Percentiles rank a stretch among this genome's conserved stretches.
Conservation (phyloP, 495 filamentous ascomycete species). For the Penicillium egyptiacum region DNA sequence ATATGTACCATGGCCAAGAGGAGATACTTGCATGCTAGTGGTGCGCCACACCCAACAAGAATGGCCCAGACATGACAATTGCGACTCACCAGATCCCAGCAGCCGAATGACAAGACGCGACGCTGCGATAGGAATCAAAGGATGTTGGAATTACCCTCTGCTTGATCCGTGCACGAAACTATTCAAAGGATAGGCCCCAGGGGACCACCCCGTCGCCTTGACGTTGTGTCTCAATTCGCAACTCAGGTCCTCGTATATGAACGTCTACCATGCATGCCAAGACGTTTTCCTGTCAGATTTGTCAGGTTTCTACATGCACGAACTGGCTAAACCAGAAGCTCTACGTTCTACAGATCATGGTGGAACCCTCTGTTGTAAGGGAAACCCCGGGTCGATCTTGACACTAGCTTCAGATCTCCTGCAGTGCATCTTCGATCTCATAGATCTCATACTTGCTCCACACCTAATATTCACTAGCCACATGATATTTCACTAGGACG, state of each 20-base stretch:
- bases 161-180: conserved; percentile 31
- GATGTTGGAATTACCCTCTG: conserved; percentile 8
- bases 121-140: neutral
- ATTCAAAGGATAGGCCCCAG: conserved; percentile 18
- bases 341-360: neutral
- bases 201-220: neutral
- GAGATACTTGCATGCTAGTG: conserved; percentile 14
- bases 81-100: conserved; percentile 14
- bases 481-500: neutral
- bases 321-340: conserved; percentile 17
- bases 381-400: conserved; percentile 19
- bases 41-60: conserved; percentile 8
- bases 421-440: conserved; percentile 22
- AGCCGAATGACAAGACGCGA: neutral
- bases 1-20: neutral
- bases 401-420: conserved; percentile 28
- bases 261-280: conserved; percentile 28
- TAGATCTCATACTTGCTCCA: conserved; percentile 21
- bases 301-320: conserved; percentile 3
- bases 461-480: neutral
- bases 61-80: conserved; percentile 12
- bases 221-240: neutral
- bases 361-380: conserved; percentile 13
- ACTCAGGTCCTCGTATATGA: conserved; percentile 16
- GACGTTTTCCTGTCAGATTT: conserved; percentile 14